phyloP scores from a whole-genome alignment of 2,329 filamentous ascomycete genomes.

The Penicillium brevicompactum region DNA sequence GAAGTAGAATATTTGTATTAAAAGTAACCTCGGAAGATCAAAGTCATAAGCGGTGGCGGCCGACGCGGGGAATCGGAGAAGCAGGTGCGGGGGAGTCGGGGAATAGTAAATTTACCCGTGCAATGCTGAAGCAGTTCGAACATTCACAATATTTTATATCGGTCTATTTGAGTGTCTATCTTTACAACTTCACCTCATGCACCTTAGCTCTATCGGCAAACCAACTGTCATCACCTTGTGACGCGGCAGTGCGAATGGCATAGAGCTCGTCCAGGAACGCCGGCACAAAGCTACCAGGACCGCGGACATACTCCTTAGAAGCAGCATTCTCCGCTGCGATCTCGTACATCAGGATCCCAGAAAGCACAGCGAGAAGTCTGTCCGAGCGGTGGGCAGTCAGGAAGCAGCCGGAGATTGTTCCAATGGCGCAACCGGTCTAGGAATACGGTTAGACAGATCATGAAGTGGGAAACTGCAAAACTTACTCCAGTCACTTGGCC shows the following conservation, averaged over 20 bases:
- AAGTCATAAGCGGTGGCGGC: background rate
- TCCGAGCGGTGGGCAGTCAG: conserved; percentile 66
- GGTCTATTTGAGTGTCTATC: background rate
- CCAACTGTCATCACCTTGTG: conserved; percentile 37
- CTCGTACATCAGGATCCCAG: conserved; percentile 77
- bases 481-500: conserved; percentile 48
- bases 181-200: conserved; percentile 32
- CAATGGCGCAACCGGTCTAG: conserved; percentile 77
- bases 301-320: conserved; percentile 62
- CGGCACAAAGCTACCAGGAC: conserved; percentile 84
- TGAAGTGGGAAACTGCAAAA: background rate
- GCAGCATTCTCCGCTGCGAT: conserved; percentile 72
- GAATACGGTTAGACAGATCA: background rate
- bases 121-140: too few species aligned
- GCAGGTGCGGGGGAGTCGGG: background rate
- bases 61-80: conserved; percentile 8
- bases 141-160: too few species aligned
- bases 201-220: conserved; percentile 41
- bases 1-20: background rate
- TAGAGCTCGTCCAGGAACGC: conserved; percentile 77
- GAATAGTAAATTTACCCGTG: background rate
- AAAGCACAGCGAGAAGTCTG: conserved; percentile 70
- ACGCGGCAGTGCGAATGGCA: conserved; percentile 38
- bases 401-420: conserved; percentile 77
- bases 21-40: background rate